Conservation (phyloP, 768 basidiomycete genomes). For the Asterophora parasitica region DNA sequence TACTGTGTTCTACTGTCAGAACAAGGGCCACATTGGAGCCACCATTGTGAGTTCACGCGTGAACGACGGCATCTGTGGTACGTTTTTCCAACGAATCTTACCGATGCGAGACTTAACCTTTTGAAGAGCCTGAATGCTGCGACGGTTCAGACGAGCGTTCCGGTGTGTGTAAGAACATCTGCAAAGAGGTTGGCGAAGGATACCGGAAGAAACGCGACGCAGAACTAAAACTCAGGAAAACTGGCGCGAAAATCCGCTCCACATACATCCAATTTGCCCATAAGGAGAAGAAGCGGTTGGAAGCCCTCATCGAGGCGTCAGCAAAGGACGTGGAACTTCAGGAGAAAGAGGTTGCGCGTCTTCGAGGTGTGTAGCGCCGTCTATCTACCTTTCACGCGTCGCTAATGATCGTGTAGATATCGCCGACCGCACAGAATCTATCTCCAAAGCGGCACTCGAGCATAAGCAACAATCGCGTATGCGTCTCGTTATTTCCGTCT, state of each 20-base stretch:
- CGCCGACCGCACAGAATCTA: slow-evolving; percentile 70
- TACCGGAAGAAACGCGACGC: slow-evolving; percentile 66
- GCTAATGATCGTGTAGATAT: slow-evolving; percentile 45
- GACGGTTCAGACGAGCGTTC: slow-evolving; percentile 91
- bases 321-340: slow-evolving; percentile 54
- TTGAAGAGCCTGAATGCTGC: slow-evolving; percentile 83
- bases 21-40: slow-evolving; percentile 83
- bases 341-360: slow-evolving; percentile 67
- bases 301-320: slow-evolving; percentile 52
- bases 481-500: slow-evolving; percentile 19
- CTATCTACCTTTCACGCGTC: neutral
- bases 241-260: slow-evolving; percentile 87
- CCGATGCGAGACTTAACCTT: slow-evolving; percentile 12
- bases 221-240: slow-evolving; percentile 75
- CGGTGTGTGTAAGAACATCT: slow-evolving; percentile 76
- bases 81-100: slow-evolving; percentile 20
- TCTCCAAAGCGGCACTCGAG: slow-evolving; percentile 77
- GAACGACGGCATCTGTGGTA: slow-evolving; percentile 91
- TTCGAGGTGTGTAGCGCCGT: slow-evolving; percentile 47
- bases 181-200: slow-evolving; percentile 67
- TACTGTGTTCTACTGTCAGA: slow-evolving; percentile 76
- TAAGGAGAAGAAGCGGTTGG: slow-evolving; percentile 84
- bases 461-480: slow-evolving; percentile 83
- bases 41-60: slow-evolving; percentile 78
- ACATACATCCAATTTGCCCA: slow-evolving; percentile 84